Conservation (phyloP, 331 rosid species). For the Prunus yedoensis region DNA sequence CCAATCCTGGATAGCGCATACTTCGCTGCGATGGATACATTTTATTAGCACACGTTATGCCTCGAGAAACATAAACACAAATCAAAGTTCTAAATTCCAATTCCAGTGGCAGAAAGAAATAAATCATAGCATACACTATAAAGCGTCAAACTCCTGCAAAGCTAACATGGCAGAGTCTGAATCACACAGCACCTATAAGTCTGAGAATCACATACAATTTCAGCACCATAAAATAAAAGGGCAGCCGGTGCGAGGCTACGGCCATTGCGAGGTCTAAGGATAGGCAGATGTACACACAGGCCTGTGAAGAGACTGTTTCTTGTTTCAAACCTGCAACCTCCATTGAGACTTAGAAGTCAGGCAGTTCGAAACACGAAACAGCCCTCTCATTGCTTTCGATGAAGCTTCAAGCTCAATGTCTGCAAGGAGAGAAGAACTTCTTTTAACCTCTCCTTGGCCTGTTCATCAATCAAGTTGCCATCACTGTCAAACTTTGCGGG, state of each 20-base stretch:
- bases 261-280: background rate
- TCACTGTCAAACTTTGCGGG: constrained; percentile 50
- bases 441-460: constrained; percentile 35
- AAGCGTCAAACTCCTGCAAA: background rate
- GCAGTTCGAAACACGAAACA: background rate
- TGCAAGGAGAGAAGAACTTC: constrained; percentile 48
- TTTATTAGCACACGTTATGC: background rate
- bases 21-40: too few species aligned
- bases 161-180: background rate
- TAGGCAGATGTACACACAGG: background rate
- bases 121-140: background rate
- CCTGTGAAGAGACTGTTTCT: background rate
- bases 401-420: constrained; percentile 37
- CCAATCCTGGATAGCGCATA: too few species aligned
- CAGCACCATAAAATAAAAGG: constrained; percentile 6
- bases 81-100: background rate
- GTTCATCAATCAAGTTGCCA: constrained; percentile 61
- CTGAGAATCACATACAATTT: background rate
- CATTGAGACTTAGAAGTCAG: background rate
- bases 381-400: constrained; percentile 11
- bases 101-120: background rate
- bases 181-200: background rate
- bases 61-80: background rate
- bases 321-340: background rate
- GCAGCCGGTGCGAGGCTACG: too few species aligned